phyloP scores from a whole-genome alignment of 2,329 filamentous ascomycete species.

The Alternaria incomplexa region DNA sequence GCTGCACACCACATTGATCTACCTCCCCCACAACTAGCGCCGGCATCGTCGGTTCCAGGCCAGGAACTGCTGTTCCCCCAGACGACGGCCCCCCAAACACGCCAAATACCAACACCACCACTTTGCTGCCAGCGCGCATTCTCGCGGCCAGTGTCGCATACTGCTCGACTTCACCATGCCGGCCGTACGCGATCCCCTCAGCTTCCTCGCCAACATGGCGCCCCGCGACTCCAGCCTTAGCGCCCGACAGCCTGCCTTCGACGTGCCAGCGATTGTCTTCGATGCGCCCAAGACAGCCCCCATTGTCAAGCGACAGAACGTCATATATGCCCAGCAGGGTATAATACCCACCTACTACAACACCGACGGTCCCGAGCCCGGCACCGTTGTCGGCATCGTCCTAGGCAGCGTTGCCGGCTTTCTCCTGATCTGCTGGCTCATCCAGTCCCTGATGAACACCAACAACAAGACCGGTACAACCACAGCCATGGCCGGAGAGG shows the following conservation, averaged over 20 bases:
- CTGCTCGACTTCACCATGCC: slow-evolving; percentile 30
- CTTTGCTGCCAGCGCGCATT: slow-evolving; percentile 10
- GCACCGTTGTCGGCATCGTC: slow-evolving; percentile 66
- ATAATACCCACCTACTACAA: slow-evolving; percentile 69
- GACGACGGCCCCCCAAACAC: slow-evolving; percentile 18
- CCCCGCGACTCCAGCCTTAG: slow-evolving; percentile 23
- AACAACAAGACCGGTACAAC: slow-evolving; percentile 37
- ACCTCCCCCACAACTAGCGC: slow-evolving; percentile 26
- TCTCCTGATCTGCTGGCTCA: slow-evolving; percentile 59
- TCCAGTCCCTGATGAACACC: slow-evolving; percentile 51
- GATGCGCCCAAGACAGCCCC: slow-evolving; percentile 18
- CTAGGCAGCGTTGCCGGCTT: slow-evolving; percentile 62
- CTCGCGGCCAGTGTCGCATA: slow-evolving; percentile 18
- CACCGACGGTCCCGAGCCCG: slow-evolving; percentile 60
- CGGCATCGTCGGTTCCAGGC: slow-evolving; percentile 26
- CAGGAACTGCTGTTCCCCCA: slow-evolving; percentile 25
- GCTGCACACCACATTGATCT: slow-evolving; percentile 14
- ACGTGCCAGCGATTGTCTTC: slow-evolving; percentile 17
- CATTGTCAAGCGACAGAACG: slow-evolving; percentile 27
- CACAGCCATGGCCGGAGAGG: slow-evolving; percentile 54
- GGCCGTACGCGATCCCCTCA: slow-evolving; percentile 27
- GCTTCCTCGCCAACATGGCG: slow-evolving; percentile 31
- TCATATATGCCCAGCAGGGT: slow-evolving; percentile 27
- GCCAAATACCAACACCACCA: slow-evolving; percentile 4
- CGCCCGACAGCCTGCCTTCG: slow-evolving; percentile 24